Evolutionary conservation across 352 stramenopile genomes (phyloP), one percentile per base, ranked within the genome.

Genomic region (Pythium guiyangense): DNA sequence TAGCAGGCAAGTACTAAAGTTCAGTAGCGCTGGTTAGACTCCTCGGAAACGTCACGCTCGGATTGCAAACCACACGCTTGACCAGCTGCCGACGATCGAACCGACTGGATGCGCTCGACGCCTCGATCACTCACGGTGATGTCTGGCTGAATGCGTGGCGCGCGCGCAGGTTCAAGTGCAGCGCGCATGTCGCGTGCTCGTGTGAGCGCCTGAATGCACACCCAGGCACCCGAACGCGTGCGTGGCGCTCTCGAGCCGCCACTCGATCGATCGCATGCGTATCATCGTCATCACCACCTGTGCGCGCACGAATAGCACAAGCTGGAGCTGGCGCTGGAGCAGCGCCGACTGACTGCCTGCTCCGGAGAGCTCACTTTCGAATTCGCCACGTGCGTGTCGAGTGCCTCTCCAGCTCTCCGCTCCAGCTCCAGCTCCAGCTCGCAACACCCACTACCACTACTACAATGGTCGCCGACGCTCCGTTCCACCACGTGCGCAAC

Each of bases 401-500:
- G 22, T 40, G 37, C 45, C 35, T 49, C 1, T 12, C 39, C 52
- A 14, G 39, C 8, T 22, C 25, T 53, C 31, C 8, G 8, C 29
- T 9, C 29, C 42, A 12, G 11, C 17, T 29, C 46, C 14, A 47
- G 31, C 52, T 47, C 25, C 39, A 53, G 5, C 39, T 29, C 20
- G n/a, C n/a, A n/a, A n/a, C 27, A 37, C 2, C 14, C 12, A 20
- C 47, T 10, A 43, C n/a, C 35, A 57, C 1, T 26, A 8, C 25
- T 29, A 63, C 14, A 3, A 63, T 57, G 42, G 40, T 22, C 57
- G 14, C 56, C 18, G 42, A 46, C 27, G 45, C 40, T 26, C 40
- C 37, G 14, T 31, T 47, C 26, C 51, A 46, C 55, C 78, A 86
- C 60, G 77, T 91, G 55, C 66, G 66, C 48, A 91, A 91, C 71